Evolutionary conservation across 805 yeast species (phyloP), one percentile per base, ranked within the genome.

Genomic region (Yueomyces sinensis): DNA sequence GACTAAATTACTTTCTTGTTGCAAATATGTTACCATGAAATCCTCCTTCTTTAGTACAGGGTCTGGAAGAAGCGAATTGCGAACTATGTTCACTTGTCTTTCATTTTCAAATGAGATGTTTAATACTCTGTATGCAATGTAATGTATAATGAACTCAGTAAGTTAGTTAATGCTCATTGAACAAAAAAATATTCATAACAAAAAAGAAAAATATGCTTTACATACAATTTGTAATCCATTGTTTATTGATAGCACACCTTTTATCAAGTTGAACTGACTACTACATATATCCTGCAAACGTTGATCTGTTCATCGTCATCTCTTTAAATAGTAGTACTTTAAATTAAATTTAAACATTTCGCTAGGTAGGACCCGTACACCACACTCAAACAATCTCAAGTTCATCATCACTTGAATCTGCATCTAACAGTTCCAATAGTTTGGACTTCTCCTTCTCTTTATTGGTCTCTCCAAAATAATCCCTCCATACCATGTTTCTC

Each of bases 11-110:
- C 43, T 47, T 2, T 52, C 68, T 3, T 59, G 49, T 0, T 58
- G 49, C 5, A 49, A 31, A 41, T 74, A 74, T 1, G 43, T 44
- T 4, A 75, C 76, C 14, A 56, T 51, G 32, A 84, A 62, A 52
- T 82, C 91, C 34, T 69, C 63, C 1, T 77, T 76, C 48, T 73
- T 76, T 41, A 86, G 61, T n/a, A 80, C 75, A 1, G 94, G 94
- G 50, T 84, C 95, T 1, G 89, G 94, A 4, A 59, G 45, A 17
- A 83, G 62, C 3, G 83, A 63, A n/a, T 61, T 58, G 29, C 56
- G 46, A 1, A 91, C 89, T 3, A 82, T 75, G 3, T 36, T 33
- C 0, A 94, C 86, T 45, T 82, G 89, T 27, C 56, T 49, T 1
- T 46, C 50, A 4, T 61, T 63, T 41, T 66, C 68, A 45, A 84